Conservation (phyloP, 2,329 filamentous ascomycete species). For the Ceratocystis papillata region DNA sequence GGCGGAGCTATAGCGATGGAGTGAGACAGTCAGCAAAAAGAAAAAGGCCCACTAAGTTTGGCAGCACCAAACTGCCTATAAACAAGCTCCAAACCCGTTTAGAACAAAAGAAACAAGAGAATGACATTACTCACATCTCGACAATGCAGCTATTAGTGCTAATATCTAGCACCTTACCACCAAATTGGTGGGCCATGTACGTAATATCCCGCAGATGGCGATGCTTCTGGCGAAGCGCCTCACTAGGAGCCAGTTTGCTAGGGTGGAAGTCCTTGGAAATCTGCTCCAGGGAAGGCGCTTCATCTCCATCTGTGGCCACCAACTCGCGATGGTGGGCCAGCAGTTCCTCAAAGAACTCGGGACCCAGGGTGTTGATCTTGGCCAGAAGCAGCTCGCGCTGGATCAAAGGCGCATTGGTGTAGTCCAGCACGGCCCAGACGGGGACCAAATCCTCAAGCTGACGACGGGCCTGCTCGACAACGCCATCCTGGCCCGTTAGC, state of each 20-base stretch:
- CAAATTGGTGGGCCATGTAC: constrained; percentile 93
- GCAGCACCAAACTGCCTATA: background rate
- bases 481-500: constrained; percentile 86
- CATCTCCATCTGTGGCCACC: constrained; percentile 37
- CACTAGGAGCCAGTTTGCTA: constrained; percentile 68
- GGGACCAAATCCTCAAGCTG: constrained; percentile 95
- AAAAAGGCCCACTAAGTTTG: background rate
- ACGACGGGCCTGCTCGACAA: constrained; percentile 90
- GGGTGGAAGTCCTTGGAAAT: constrained; percentile 70
- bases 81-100: background rate
- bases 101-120: background rate
- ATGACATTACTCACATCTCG: constrained; percentile 60
- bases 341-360: constrained; percentile 96
- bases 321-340: constrained; percentile 94
- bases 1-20: constrained; percentile 54
- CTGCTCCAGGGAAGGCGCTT: constrained; percentile 37
- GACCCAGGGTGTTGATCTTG: constrained; percentile 92
- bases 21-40: constrained; percentile 27
- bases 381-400: constrained; percentile 91
- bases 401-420: constrained; percentile 82
- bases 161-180: constrained; percentile 93
- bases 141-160: constrained; percentile 98
- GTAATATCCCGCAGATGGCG: constrained; percentile 95
- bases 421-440: constrained; percentile 96
- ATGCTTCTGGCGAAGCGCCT: constrained; percentile 92